Evolutionary conservation across 768 basidiomycete species (phyloP), one percentile per base, ranked within the genome.

Genomic region (Lyophyllum shimeji): DNA sequence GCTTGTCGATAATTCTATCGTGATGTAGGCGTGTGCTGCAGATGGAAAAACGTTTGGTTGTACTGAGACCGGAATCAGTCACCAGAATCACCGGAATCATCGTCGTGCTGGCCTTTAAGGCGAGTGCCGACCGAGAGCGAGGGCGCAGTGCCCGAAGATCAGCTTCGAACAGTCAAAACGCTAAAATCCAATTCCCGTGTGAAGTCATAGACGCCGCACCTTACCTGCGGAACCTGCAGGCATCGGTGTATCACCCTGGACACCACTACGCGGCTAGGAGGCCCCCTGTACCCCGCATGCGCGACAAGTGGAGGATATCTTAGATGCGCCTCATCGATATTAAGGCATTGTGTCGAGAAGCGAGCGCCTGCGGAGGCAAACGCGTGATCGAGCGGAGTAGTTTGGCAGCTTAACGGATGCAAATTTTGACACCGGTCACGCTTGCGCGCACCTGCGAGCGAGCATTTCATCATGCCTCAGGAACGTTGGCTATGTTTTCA

Each of bases 171-270:
- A 50, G 57, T 31, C 52, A 60, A 63, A 63, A 63, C 50, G 40
- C 47, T 58, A 63, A 63, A 63, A 59, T 63, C 40, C 55, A 61
- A 63, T 52, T 56, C 51, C 27, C 49, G 24, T n/a, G 49, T 52
- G 58, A 54, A 57, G 51, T 50, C 58, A 55, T 43, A 25, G 12
- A 23, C 52, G 15, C 46, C 24, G 29, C n/a, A 11, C 17, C 17
- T 20, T 55, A 18, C 3, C 11, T 18, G 31, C 42, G 17, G 7
- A 24, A 45, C 46, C 18, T 31, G 8, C 24, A 20, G 34, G 27
- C 44, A 34, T 34, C 29, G n/a, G 39, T 29, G 31, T 27, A 24
- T n/a, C 39, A 37, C 11, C 15, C 6, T 4, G 24, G 29, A 13
- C 17, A 24, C 25, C 12, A 29, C 25, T 46, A n/a, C n/a, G n/a